Evolutionary conservation across 768 basidiomycete species (phyloP), one percentile per base, ranked within the genome.

Genomic region (Rhizopogon vinicolor): DNA sequence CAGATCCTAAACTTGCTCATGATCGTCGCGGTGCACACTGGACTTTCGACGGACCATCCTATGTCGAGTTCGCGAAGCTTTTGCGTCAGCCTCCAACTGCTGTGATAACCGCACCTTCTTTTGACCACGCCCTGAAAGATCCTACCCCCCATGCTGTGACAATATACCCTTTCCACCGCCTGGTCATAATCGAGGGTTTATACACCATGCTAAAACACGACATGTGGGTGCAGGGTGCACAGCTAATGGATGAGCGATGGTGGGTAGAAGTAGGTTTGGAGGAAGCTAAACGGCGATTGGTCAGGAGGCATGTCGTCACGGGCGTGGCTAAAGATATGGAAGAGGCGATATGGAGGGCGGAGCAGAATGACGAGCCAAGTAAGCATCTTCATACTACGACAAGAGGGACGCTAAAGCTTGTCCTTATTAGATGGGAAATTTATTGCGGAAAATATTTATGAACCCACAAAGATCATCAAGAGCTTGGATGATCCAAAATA

Each of bases 101-200:
- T 41, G 59, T 71, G 28, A 69, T 86, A 61, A 79, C 78, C 9
- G 93, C 91, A 28, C 93, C 93, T 0, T 86, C 90, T 0, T 98
- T 97, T 68, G 83, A 86, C 51, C 95, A 97, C 68, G 82, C 90
- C 1, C 66, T 90, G 51, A 98, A 96, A 65, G 95, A 98, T 64
- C 94, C 93, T 0, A 74, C 74, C 0, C 80, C 81, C 3, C 76
- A 86, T 42, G 79, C 83, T 1, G 66, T 87, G 28, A 64, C 73
- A 3, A 78, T 98, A 28, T 62, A 72, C 25, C 81, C 86, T 0
- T 63, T 74, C 33, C 87, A 95, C 62, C 84, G 89, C 12, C 81
- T 98, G 53, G 78, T 97, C 41, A 67, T 98, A 56, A 81, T 98
- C 59, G 95, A 98, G 70, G 94, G 95, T 0, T 71, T 98, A 16